phyloP scores from a whole-genome alignment of 1,284 basidiomycete species.

The Thecaphora thlaspeos region DNA sequence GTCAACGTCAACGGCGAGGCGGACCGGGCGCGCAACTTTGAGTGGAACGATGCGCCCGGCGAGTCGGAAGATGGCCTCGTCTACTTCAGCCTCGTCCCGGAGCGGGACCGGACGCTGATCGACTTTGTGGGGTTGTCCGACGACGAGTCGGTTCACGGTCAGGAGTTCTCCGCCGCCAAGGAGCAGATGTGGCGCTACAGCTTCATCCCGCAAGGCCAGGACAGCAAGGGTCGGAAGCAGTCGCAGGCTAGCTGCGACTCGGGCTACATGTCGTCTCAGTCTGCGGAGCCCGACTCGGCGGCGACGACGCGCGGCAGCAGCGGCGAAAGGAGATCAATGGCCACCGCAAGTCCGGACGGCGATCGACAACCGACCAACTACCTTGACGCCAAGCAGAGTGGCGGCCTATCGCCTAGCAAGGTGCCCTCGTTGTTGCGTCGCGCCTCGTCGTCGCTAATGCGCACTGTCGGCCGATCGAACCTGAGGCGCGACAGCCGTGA shows the following conservation, averaged over 20 bases:
- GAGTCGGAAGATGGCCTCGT: constrained; percentile 2
- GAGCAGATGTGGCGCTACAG: constrained; percentile 17
- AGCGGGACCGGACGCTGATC: constrained; percentile 3
- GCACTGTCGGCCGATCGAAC: not conserved
- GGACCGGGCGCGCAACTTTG: constrained; percentile 37
- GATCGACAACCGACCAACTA: not conserved
- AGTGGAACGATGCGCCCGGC: constrained; percentile 29
- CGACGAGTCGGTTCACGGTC: not conserved
- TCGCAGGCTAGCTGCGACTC: constrained; percentile 24
- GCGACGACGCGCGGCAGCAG: not conserved
- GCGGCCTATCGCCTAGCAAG: not conserved
- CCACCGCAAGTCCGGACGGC: no score
- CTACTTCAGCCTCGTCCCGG: constrained; percentile 13
- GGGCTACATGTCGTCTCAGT: constrained; percentile 13
- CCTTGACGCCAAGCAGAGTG: not conserved
- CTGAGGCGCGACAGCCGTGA: not conserved
- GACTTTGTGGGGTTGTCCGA: not conserved
- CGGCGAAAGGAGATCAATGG: no score
- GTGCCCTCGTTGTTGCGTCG: not conserved
- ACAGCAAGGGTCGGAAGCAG: constrained; percentile 10
- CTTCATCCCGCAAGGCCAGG: constrained; percentile 13
- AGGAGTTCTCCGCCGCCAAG: no score
- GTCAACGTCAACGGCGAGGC: constrained; percentile 39
- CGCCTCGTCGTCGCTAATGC: not conserved
- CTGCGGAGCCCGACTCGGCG: not conserved